Percentiles rank a stretch among this genome's conserved stretches.
These are phyloP conservation scores for Zymoseptoria pseudotritici DNA, from an alignment of 2,329 filamentous ascomycete species.

Conservation along the genomic window DNA sequence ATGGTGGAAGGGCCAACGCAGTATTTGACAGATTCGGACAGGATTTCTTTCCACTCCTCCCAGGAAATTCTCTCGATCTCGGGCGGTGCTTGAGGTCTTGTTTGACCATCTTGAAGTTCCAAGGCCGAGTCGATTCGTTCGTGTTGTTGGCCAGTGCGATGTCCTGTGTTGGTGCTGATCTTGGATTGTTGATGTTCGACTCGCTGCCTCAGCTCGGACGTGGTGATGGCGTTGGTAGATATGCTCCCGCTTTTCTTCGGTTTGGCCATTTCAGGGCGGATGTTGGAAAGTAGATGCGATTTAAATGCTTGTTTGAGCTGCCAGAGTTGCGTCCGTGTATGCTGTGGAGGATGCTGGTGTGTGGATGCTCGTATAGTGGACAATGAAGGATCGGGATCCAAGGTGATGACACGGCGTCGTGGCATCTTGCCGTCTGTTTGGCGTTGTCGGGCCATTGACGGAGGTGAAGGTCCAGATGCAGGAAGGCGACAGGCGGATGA, in stretches of 20 bases:
- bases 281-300: not conserved
- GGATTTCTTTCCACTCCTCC: not conserved
- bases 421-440: not conserved
- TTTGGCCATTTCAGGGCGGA: not conserved
- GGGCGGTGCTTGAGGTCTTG: not conserved
- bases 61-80: not conserved
- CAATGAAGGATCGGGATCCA: not conserved
- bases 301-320: not conserved
- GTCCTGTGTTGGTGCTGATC: not conserved
- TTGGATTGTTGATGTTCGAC: not conserved
- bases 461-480: not conserved
- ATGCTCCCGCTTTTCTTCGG: not conserved
- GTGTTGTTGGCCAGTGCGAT: not conserved
- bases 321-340: not conserved
- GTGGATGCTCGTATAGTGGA: slow-evolving; percentile 1
- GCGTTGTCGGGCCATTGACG: not conserved
- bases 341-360: slow-evolving; percentile 2
- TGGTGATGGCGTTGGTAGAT: not conserved
- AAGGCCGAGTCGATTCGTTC: not conserved
- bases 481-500: not conserved
- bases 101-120: not conserved
- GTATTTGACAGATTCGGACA: not conserved
- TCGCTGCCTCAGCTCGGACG: not conserved
- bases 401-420: not conserved
- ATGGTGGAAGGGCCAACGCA: not conserved